These are phyloP conservation scores for Neospermospora avenae DNA, from an alignment of 2,329 filamentous ascomycete genomes.

Conservation along the genomic window DNA sequence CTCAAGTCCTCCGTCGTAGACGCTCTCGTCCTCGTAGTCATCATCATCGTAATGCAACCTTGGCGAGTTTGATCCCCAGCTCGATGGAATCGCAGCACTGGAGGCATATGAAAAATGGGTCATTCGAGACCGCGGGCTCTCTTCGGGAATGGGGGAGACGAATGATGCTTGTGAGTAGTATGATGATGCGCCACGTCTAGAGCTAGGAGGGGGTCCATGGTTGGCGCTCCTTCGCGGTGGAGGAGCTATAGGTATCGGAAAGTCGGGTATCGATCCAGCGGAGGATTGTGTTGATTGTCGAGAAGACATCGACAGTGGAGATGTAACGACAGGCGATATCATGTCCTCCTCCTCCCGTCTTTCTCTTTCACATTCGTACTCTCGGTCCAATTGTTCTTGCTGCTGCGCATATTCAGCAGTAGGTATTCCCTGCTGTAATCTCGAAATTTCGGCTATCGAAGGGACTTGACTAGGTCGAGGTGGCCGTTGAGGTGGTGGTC, in stretches of 20 bases:
- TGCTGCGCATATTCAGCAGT: conserved; percentile 45
- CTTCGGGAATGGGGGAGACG: conserved; percentile 74
- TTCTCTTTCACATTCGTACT: conserved; percentile 5
- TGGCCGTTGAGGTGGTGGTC: conserved; percentile 54
- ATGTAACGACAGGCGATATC: conserved; percentile 39
- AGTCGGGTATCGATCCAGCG: conserved; percentile 56
- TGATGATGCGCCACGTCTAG: conserved; percentile 58
- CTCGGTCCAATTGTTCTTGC: conserved; percentile 32
- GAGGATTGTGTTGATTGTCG: conserved; percentile 53
- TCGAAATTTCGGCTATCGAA: conserved; percentile 55
- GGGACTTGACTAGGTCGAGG: conserved; percentile 58
- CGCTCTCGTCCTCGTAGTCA: conserved; percentile 18
- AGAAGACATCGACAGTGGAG: conserved; percentile 47
- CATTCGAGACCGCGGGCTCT: conserved; percentile 51
- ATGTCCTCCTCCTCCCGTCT: conserved; percentile 22
- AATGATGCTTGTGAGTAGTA: conserved; percentile 64
- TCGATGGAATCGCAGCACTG: conserved; percentile 68
- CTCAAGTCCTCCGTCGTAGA: conserved; percentile 18
- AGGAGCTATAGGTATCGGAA: conserved; percentile 30
- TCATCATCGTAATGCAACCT: conserved; percentile 37
- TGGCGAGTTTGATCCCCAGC: conserved; percentile 55
- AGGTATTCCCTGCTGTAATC: conserved; percentile 53
- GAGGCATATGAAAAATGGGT: conserved; percentile 67
- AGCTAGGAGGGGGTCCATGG: conserved; percentile 58
- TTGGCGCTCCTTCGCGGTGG: conserved; percentile 47